Conservation (phyloP, 2,329 filamentous ascomycete genomes). For the Verticillium longisporum region DNA sequence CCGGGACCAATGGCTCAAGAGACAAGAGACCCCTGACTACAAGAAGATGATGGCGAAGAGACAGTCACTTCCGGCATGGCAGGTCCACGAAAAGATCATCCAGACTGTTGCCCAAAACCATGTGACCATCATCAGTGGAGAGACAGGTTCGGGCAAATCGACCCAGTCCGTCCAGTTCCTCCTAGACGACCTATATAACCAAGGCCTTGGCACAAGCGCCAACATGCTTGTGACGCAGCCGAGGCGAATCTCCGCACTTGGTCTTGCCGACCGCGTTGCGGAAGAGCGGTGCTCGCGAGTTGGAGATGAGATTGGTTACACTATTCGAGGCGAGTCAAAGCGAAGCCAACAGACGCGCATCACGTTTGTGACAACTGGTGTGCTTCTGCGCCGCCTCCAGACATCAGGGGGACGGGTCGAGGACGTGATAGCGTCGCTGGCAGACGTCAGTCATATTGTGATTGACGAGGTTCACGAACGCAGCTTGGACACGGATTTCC, state of each 20-base stretch:
- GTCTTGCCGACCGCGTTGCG: slow-evolving; percentile 87
- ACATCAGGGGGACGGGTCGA: slow-evolving; percentile 75
- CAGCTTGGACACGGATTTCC: slow-evolving; percentile 89
- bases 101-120: slow-evolving; percentile 68
- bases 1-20: slow-evolving; percentile 61
- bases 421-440: slow-evolving; percentile 73
- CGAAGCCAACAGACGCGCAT: slow-evolving; percentile 71
- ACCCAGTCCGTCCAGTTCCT: slow-evolving; percentile 97
- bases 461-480: slow-evolving; percentile 97
- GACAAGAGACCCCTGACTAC: slow-evolving; percentile 58
- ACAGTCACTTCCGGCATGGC: slow-evolving; percentile 79
- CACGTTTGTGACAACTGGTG: slow-evolving; percentile 93
- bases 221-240: slow-evolving; percentile 97
- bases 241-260: slow-evolving; percentile 86
- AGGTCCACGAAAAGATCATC: slow-evolving; percentile 70
- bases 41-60: slow-evolving; percentile 70
- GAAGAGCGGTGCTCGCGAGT: slow-evolving; percentile 80
- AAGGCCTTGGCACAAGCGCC: slow-evolving; percentile 65
- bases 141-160: slow-evolving; percentile 94
- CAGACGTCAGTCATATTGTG: slow-evolving; percentile 88
- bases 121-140: slow-evolving; percentile 93
- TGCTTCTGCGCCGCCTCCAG: slow-evolving; percentile 83
- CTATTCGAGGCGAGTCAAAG: slow-evolving; percentile 85
- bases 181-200: slow-evolving; percentile 79
- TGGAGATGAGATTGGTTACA: slow-evolving; percentile 85